A percentile compares a stretch with the other conserved stretches of the same genome.
These are phyloP conservation scores for Tubosaeta sp. DNA, from an alignment of 768 basidiomycete species.

Conservation along the genomic window DNA sequence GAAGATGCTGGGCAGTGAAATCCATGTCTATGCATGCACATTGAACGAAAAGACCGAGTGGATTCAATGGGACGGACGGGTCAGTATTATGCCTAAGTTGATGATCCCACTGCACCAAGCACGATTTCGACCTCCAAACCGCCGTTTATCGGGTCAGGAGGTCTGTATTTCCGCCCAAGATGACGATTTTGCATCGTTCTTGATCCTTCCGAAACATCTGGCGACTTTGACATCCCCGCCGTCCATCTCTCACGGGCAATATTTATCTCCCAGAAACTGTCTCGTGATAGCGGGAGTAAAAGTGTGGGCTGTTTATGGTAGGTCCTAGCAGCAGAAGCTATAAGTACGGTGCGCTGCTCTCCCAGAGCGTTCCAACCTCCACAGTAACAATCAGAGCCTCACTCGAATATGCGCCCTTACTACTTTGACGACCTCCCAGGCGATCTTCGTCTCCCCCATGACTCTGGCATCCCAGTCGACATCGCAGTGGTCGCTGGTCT, in stretches of 20 bases:
- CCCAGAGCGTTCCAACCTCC: background rate
- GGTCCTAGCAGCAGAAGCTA: background rate
- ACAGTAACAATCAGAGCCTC: background rate
- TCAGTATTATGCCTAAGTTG: background rate
- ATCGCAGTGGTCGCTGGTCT: slow-evolving; percentile 45
- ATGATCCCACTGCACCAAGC: background rate
- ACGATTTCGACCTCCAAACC: background rate
- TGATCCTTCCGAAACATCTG: background rate
- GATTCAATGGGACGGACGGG: too few relatives aligned
- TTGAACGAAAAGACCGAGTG: too few relatives aligned
- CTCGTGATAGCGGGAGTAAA: background rate
- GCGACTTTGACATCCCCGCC: background rate
- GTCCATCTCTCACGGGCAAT: background rate
- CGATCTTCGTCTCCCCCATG: slow-evolving; percentile 78
- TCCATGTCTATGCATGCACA: too few relatives aligned
- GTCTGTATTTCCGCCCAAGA: background rate
- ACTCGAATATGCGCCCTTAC: slow-evolving; percentile 58
- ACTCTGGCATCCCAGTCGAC: slow-evolving; percentile 55
- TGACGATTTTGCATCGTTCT: background rate
- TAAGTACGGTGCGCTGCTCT: background rate
- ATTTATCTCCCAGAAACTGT: background rate
- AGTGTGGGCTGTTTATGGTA: background rate
- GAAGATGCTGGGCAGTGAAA: too few relatives aligned
- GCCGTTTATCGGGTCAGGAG: background rate
- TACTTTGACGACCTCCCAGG: slow-evolving; percentile 67